These are phyloP conservation scores for Komagataella pastoris DNA, from an alignment of 805 yeast genomes.

Conservation along the genomic window DNA sequence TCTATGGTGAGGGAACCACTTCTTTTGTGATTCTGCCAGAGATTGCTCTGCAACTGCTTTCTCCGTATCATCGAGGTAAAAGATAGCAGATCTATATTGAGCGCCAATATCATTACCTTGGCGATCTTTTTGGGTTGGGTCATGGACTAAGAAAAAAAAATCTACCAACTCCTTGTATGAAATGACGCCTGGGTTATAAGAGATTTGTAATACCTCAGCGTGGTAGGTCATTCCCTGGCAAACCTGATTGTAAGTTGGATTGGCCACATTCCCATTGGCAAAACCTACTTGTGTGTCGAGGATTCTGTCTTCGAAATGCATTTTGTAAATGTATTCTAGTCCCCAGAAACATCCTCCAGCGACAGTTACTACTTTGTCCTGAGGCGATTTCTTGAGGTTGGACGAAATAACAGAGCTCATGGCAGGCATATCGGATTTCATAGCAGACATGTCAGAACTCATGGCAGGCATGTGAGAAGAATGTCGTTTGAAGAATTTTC, in stretches of 20 bases:
- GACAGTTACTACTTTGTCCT: slow-evolving; percentile 39
- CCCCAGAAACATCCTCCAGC: slow-evolving; percentile 80
- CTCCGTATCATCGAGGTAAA: slow-evolving; percentile 44
- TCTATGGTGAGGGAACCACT: slow-evolving; percentile 57
- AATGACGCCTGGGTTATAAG: slow-evolving; percentile 60
- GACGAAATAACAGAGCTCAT: too few species aligned
- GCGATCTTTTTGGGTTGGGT: slow-evolving; percentile 71
- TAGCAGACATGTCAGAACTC: too few species aligned
- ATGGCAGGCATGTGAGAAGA: too few species aligned
- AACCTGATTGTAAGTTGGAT: slow-evolving; percentile 59
- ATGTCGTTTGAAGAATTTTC: too few species aligned
- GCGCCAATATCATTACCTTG: slow-evolving; percentile 89
- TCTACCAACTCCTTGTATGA: slow-evolving; percentile 51
- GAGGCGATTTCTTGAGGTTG: slow-evolving; percentile 13
- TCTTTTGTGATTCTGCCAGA: slow-evolving; percentile 44
- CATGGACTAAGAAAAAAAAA: slow-evolving; percentile 86
- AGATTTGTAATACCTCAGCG: slow-evolving; percentile 77
- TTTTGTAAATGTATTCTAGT: slow-evolving; percentile 70
- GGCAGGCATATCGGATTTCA: too few species aligned
- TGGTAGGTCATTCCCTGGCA: slow-evolving; percentile 64
- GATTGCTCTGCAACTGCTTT: slow-evolving; percentile 21
- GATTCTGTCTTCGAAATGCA: slow-evolving; percentile 52
- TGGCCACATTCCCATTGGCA: slow-evolving; percentile 54
- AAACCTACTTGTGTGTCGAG: slow-evolving; percentile 79
- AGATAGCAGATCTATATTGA: slow-evolving; percentile 81